Base-by-base conservation (phyloP, 192 early-diverging fungal species). In the Umbelopsis ramanniana region DNA sequence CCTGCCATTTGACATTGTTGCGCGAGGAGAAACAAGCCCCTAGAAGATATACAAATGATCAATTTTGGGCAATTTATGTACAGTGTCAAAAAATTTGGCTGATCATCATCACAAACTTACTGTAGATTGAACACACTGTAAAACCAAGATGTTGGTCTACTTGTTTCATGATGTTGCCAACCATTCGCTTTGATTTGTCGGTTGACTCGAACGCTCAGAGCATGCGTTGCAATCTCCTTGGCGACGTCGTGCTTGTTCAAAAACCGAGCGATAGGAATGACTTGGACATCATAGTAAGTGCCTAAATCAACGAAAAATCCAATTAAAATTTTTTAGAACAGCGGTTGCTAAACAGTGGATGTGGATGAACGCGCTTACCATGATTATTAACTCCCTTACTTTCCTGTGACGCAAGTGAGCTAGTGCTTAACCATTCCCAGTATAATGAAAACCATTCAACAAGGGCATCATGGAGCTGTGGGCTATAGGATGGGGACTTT, bases 281-380 rank as follows among this genome's bases (percentile, higher is more conserved):
- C 33, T 55, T 89, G 88, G 1, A 86, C 79, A 67, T 87, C 85
- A 74, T 81, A 85, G 78, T 84, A 86, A 14, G 86, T 84, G 9
- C 70, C 70, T 71, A 52, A 17, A 46, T 17, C 46, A 5, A 29
- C 29, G 29, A 29, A 29, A 29, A 29, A 29, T 29, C 1, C 29
- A 29, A 29, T 29, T n/a, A n/a, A n/a, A n/a, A n/a, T n/a, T n/a
- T n/a, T 29, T 29, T 3, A 3, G 29, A 3, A 29, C 1, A 29
- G 29, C 1, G 29, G 29, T 29, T 29, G 3, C 29, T 29, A 29
- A 29, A 29, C 29, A 29, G 29, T 29, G 29, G 29, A 29, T 29
- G 11, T 43, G 40, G 23, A 54, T 46, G 22, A 50, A 38, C 33
- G 29, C 22, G 29, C 23, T 57, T 15, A 57, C 45, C 38, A 46